phyloP scores from a whole-genome alignment of 2,329 filamentous ascomycete genomes.

The Pseudogymnoascus sp. region DNA sequence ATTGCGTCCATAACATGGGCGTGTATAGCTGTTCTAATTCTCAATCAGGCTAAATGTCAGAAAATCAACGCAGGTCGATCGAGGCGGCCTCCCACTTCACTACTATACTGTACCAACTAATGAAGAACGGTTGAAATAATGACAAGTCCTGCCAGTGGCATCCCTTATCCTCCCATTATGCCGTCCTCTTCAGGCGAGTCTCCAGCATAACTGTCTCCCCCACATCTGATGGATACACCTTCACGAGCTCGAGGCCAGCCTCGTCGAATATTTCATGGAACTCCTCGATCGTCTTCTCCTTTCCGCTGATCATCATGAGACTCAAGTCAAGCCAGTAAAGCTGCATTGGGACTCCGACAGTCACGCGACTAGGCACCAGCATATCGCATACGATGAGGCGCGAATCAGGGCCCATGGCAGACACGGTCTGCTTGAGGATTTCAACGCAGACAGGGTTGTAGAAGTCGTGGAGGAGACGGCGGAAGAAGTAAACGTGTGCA shows the following conservation, averaged over 20 bases:
- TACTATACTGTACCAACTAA: not conserved
- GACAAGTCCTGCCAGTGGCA: not conserved
- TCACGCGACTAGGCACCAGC: constrained; percentile 19
- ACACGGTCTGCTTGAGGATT: constrained; percentile 21
- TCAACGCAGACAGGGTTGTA: constrained; percentile 19
- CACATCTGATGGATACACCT: constrained; percentile 21
- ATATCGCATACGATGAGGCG: constrained; percentile 23
- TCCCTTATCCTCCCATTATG: not conserved
- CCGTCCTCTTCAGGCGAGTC: constrained; percentile 19
- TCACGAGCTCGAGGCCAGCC: constrained; percentile 21
- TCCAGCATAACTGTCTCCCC: constrained; percentile 29
- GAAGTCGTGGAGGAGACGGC: constrained; percentile 23
- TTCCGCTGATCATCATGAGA: constrained; percentile 26
- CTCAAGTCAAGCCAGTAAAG: constrained; percentile 25
- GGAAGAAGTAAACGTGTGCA: constrained; percentile 24
- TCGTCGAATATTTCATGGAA: constrained; percentile 20
- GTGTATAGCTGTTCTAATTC: not conserved
- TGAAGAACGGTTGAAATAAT: not conserved
- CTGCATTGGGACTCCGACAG: constrained; percentile 21
- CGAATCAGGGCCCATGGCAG: constrained; percentile 18
- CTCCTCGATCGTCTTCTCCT: constrained; percentile 25
- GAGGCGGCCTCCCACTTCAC: not conserved
- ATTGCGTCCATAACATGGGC: not conserved
- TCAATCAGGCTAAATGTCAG: not conserved
- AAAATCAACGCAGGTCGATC: not conserved